Base-by-base conservation (phyloP, 1,284 basidiomycete genomes). In the Ganoderma lucidum region DNA sequence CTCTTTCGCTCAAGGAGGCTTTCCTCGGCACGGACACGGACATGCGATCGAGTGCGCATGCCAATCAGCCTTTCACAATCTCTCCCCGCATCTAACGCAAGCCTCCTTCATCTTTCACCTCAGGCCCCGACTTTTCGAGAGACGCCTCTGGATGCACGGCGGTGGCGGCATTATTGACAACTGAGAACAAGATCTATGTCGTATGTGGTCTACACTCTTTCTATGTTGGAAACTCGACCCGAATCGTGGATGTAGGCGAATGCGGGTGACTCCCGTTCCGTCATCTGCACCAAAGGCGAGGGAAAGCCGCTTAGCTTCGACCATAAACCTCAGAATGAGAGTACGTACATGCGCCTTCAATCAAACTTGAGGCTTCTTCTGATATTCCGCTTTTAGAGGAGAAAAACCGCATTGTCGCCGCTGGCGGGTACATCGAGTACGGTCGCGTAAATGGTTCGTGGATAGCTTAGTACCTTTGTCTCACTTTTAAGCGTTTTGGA, bases 111-210 rank as follows among this genome's bases (percentile, higher is more conserved):
- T 23, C 66, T 63, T 60, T 8, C 37, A 9, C 39, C 17, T 23
- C 77, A 96, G 96, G 96, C 80, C 93, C 95, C 63, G 89, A 90
- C 66, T 96, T 95, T 81, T 88, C 90, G 71, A 91, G 93, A 75
- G 98, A 99, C 80, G 93, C 96, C 0, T 99, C 97, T 8, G 98
- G 98, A 10, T 99, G 97, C 81, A 99, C 98, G 1, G 97, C 98
- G 19, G 96, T 99, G 14, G 93, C 95, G 9, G 94, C 93, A 14
- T 83, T 98, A 63, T 80, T 97, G 63, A 96, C 96, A 12, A 80
- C 85, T 51, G 91, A 96, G 78, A 87, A 88, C 56, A 92, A 92
- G 81, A 90, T 98, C 72, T 92, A 91, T 78, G 93, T 95, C 69
- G 91, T 96, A 86, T 70, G 88, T 84, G 19, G 64, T 65, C 35